Evolutionary conservation across 2,329 filamentous ascomycete species (phyloP).

Genomic region (Fusarium tuaranense): DNA sequence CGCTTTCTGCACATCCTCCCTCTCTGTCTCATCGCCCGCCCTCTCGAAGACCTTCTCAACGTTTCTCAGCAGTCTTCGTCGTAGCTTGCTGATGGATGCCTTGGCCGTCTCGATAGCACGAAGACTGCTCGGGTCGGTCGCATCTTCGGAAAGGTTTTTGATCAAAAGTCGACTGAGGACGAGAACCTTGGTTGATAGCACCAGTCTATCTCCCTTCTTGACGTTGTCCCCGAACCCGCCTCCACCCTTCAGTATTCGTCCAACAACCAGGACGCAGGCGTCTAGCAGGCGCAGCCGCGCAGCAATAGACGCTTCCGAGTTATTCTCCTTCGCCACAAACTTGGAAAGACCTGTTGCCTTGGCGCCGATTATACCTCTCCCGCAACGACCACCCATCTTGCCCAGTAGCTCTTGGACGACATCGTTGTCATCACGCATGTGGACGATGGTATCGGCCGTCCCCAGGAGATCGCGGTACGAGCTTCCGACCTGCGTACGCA

Average conservation of each 20-base stretch:
- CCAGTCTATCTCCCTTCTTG: slow-evolving; percentile 61
- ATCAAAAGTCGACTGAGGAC: slow-evolving; percentile 81
- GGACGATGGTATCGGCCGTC: slow-evolving; percentile 93
- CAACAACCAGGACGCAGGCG: slow-evolving; percentile 62
- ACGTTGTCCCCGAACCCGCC: slow-evolving; percentile 45
- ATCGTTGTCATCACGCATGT: slow-evolving; percentile 85
- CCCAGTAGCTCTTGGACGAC: slow-evolving; percentile 78
- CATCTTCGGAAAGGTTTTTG: slow-evolving; percentile 74
- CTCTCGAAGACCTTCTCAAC: slow-evolving; percentile 77
- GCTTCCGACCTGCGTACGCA: slow-evolving; percentile 73
- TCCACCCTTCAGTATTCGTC: slow-evolving; percentile 60
- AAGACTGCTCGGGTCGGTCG: slow-evolving; percentile 48
- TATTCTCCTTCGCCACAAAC: slow-evolving; percentile 53
- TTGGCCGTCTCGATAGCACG: slow-evolving; percentile 68
- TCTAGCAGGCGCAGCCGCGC: slow-evolving; percentile 64
- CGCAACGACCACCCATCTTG: slow-evolving; percentile 81
- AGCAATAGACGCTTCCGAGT: slow-evolving; percentile 45
- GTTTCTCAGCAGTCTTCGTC: slow-evolving; percentile 72
- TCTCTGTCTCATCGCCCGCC: slow-evolving; percentile 63
- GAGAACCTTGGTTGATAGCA: slow-evolving; percentile 76
- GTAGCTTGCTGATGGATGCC: slow-evolving; percentile 71
- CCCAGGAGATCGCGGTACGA: slow-evolving; percentile 90
- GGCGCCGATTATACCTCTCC: slow-evolving; percentile 74
- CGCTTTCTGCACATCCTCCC: slow-evolving; percentile 73
- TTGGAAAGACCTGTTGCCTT: slow-evolving; percentile 70